phyloP scores from a whole-genome alignment of 2,329 filamentous ascomycete genomes.

The Aspergillus candidus region DNA sequence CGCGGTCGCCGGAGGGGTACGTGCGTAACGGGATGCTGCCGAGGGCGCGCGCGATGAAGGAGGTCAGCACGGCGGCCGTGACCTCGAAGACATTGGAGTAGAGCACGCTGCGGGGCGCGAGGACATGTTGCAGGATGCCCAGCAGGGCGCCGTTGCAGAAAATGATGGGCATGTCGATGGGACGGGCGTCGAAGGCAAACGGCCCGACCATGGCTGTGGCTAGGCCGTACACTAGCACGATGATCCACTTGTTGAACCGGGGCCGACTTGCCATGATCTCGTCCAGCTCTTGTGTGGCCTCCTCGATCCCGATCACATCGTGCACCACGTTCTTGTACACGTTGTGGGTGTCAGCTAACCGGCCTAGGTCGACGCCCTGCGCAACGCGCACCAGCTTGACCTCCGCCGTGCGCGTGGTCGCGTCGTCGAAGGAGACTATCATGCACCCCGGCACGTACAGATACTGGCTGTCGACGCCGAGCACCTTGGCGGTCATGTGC shows the following conservation, averaged over 20 bases:
- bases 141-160: conserved; percentile 71
- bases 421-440: conserved; percentile 77
- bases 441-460: conserved; percentile 88
- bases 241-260: conserved; percentile 49
- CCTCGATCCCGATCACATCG: conserved; percentile 41
- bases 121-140: conserved; percentile 66
- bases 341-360: conserved; percentile 40
- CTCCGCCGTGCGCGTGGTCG: conserved; percentile 41
- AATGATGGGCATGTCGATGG: conserved; percentile 70
- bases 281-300: conserved; percentile 40
- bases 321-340: conserved; percentile 46
- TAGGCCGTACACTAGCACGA: conserved; percentile 65
- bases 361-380: conserved; percentile 40
- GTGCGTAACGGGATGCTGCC: conserved; percentile 54
- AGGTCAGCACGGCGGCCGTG: conserved; percentile 57
- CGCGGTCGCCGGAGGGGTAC: conserved; percentile 12
- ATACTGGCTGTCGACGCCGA: conserved; percentile 85
- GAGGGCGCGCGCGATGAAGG: conserved; percentile 63
- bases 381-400: conserved; percentile 40
- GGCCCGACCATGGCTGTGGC: conserved; percentile 71
- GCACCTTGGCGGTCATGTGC: conserved; percentile 79
- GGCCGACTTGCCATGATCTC: conserved; percentile 52
- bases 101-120: conserved; percentile 67
- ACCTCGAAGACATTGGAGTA: conserved; percentile 61
- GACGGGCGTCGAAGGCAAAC: conserved; percentile 70